phyloP scores from a whole-genome alignment of 768 basidiomycete genomes.

The Dioszegia aurantiaca region DNA sequence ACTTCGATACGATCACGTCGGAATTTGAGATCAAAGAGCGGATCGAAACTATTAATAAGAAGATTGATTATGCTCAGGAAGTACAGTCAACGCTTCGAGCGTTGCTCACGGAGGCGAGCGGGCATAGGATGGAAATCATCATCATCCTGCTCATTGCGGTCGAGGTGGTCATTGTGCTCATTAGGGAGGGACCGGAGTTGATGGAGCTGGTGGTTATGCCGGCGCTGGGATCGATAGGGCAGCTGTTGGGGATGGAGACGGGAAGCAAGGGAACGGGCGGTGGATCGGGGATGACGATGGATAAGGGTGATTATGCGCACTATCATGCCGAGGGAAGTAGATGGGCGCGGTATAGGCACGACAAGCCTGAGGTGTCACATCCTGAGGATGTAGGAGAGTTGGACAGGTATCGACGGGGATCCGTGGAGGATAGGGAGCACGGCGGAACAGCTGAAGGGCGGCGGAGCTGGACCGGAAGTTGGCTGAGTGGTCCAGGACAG shows the following conservation, averaged over 20 bases:
- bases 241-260: conserved; percentile 5
- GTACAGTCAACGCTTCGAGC: conserved; percentile 86
- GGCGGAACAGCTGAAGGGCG: not conserved
- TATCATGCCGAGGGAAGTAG: not conserved
- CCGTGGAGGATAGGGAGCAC: not conserved
- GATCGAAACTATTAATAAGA: conserved; percentile 79
- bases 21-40: conserved; percentile 84
- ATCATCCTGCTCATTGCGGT: conserved; percentile 93
- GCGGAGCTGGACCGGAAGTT: not conserved
- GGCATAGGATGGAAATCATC: conserved; percentile 89
- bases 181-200: conserved; percentile 49
- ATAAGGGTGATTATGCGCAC: not conserved
- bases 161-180: conserved; percentile 62
- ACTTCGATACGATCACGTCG: conserved; percentile 77
- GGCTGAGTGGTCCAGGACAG: not conserved
- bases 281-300: not conserved
- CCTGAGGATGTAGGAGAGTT: not conserved
- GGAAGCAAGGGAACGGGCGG: not conserved
- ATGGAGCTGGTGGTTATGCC: conserved; percentile 7
- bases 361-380: not conserved
- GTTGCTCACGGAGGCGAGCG: conserved; percentile 81
- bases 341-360: conserved; percentile 1
- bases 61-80: conserved; percentile 62
- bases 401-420: not conserved
- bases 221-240: conserved; percentile 8